Evolutionary conservation across 345 rosid genomes (phyloP).

Genomic region (Populus deltoides): DNA sequence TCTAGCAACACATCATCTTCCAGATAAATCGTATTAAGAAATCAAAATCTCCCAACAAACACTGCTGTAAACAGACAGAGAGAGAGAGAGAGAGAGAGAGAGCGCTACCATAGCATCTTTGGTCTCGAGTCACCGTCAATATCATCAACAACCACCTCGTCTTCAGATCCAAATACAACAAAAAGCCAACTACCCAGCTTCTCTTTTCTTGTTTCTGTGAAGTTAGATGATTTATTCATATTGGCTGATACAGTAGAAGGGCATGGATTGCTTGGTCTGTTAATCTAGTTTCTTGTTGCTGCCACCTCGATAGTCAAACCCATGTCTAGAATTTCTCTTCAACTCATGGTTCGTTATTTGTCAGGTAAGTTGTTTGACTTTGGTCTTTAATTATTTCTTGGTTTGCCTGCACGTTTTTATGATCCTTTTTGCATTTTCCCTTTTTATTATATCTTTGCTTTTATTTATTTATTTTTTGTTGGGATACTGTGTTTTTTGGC

Average conservation of each 20-base stretch:
- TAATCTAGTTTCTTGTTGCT: background rate
- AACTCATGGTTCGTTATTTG: slow-evolving; percentile 33
- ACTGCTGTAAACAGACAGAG: background rate
- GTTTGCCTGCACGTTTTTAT: background rate
- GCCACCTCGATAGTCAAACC: slow-evolving; percentile 14
- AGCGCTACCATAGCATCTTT: slow-evolving; percentile 13
- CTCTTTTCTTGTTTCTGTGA: slow-evolving; percentile 6
- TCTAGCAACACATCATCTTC: background rate
- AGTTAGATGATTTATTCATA: slow-evolving; percentile 6
- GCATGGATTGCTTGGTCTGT: slow-evolving; percentile 7
- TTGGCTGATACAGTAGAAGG: slow-evolving; percentile 10
- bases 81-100: background rate
- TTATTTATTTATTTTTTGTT: background rate
- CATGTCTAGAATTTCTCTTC: slow-evolving; percentile 47
- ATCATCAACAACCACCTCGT: slow-evolving; percentile 24
- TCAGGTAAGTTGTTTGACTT: slow-evolving; percentile 43
- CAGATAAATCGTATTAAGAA: background rate
- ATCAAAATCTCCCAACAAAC: background rate
- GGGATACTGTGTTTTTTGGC: background rate
- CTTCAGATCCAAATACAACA: slow-evolving; percentile 41
- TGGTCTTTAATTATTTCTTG: background rate
- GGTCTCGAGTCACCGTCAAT: slow-evolving; percentile 46
- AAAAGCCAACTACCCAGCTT: slow-evolving; percentile 29
- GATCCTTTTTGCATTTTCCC: background rate
- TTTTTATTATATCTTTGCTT: background rate